Conservation (phyloP, 2,329 filamentous ascomycete species). For the Sodiomyces alkalinus region DNA sequence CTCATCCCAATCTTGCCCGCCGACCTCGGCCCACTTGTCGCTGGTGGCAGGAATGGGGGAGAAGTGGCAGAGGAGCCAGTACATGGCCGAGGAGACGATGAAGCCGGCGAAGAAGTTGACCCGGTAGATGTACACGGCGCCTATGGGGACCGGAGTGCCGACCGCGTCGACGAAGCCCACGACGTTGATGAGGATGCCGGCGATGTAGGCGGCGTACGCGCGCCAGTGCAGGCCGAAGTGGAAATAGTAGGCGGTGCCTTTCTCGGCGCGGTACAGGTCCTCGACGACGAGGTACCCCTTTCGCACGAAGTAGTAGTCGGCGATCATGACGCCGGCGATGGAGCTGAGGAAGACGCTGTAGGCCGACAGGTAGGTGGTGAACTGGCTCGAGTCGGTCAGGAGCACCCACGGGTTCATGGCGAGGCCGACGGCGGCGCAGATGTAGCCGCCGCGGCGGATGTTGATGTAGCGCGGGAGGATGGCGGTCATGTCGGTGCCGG, state of each 20-base stretch:
- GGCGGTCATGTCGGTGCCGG: slow-evolving; percentile 70
- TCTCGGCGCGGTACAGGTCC: slow-evolving; percentile 62
- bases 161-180: slow-evolving; percentile 81
- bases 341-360: slow-evolving; percentile 91
- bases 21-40: slow-evolving; percentile 63
- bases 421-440: slow-evolving; percentile 66
- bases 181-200: slow-evolving; percentile 77
- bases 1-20: slow-evolving; percentile 28
- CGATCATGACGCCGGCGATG: slow-evolving; percentile 81
- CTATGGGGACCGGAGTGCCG: slow-evolving; percentile 53
- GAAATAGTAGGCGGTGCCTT: slow-evolving; percentile 57
- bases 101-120: slow-evolving; percentile 85
- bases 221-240: slow-evolving; percentile 65
- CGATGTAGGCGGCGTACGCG: slow-evolving; percentile 68
- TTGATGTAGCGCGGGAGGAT: slow-evolving; percentile 66
- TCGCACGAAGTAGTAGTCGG: slow-evolving; percentile 78
- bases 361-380: slow-evolving; percentile 81
- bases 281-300: slow-evolving; percentile 66
- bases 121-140: slow-evolving; percentile 76
- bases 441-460: slow-evolving; percentile 75
- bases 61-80: slow-evolving; percentile 54
- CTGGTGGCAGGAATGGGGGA: slow-evolving; percentile 63
- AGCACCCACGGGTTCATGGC: slow-evolving; percentile 82
- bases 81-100: slow-evolving; percentile 48
- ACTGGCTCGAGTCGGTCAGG: slow-evolving; percentile 50